Percentiles rank a stretch among this genome's conserved stretches.
Evolutionary conservation across 331 rosid species (phyloP).

Genomic region (Pyracantha coccinea): DNA sequence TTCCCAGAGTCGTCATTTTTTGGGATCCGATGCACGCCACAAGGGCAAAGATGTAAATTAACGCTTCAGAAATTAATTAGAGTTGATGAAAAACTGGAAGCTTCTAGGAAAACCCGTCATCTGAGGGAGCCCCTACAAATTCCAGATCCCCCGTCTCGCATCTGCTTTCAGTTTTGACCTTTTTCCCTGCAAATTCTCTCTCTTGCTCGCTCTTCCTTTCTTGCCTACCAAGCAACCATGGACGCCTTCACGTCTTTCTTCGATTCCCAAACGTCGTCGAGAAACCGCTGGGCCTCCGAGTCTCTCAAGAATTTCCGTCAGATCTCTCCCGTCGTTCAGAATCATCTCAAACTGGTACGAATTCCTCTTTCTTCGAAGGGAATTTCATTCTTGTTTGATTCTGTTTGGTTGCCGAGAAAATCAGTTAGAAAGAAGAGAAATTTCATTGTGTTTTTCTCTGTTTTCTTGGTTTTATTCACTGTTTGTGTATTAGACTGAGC

Average conservation of each 20-base stretch:
- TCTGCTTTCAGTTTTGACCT: background rate
- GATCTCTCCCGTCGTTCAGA: slow-evolving; percentile 71
- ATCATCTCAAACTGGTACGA: slow-evolving; percentile 68
- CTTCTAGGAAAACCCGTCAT: background rate
- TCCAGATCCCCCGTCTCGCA: background rate
- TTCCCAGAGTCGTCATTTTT: background rate
- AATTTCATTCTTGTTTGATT: background rate
- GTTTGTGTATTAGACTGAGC: background rate
- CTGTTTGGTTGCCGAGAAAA: background rate
- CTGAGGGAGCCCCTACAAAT: background rate
- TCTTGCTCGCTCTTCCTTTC: background rate
- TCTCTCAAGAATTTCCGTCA: slow-evolving; percentile 70
- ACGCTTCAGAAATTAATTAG: background rate
- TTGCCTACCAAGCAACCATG: slow-evolving; percentile 20
- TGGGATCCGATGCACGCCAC: background rate
- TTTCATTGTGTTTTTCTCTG: background rate
- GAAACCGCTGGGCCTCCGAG: slow-evolving; percentile 62
- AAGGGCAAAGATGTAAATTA: background rate
- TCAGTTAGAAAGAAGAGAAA: background rate
- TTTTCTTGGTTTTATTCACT: background rate
- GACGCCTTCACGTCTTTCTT: slow-evolving; percentile 60
- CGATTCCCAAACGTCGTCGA: slow-evolving; percentile 45
- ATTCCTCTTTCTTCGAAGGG: background rate
- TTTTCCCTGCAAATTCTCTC: background rate
- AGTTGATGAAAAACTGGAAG: background rate